These are phyloP conservation scores for Leishmania major DNA, from an alignment of 208 protist genomes.

Conservation along the genomic window DNA sequence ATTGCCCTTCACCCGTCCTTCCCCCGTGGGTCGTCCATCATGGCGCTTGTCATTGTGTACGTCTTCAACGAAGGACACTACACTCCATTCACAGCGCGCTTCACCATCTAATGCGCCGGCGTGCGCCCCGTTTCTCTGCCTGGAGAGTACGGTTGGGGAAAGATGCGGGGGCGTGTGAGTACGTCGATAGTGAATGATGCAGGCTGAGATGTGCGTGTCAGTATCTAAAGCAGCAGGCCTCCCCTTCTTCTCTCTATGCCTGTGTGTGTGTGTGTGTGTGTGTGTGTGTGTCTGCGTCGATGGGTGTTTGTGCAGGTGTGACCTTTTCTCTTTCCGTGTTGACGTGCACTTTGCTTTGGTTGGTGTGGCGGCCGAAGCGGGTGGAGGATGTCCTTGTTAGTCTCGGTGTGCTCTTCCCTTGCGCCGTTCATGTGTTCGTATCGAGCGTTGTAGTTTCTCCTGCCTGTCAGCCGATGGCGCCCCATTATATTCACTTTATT, in stretches of 20 bases:
- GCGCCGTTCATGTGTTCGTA: not conserved
- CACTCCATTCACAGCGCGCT: conserved; percentile 59
- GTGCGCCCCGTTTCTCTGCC: not conserved
- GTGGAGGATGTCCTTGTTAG: not conserved
- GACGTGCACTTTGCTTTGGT: not conserved
- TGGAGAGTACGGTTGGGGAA: not conserved
- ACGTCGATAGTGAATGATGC: not conserved
- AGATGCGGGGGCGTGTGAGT: not conserved
- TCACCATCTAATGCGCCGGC: conserved; percentile 53
- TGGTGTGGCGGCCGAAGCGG: not conserved
- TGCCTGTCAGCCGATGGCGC: not conserved
- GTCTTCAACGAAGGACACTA: conserved; percentile 67
- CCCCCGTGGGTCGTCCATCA: conserved; percentile 68
- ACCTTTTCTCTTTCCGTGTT: not conserved
- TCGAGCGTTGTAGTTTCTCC: not conserved
- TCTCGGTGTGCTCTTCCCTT: conserved; percentile 5
- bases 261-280: not conserved
- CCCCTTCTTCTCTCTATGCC: not conserved
- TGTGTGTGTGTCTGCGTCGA: not conserved
- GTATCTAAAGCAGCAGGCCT: not conserved
- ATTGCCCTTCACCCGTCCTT: conserved; percentile 87
- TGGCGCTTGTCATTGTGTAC: conserved; percentile 80
- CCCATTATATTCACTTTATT: not conserved
- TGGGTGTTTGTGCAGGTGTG: not conserved
- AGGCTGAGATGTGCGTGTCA: not conserved